Percentiles rank a stretch among this genome's conserved stretches.
These are phyloP conservation scores for Parascedosporium putredinis DNA, from an alignment of 2,329 filamentous ascomycete genomes.

Conservation along the genomic window DNA sequence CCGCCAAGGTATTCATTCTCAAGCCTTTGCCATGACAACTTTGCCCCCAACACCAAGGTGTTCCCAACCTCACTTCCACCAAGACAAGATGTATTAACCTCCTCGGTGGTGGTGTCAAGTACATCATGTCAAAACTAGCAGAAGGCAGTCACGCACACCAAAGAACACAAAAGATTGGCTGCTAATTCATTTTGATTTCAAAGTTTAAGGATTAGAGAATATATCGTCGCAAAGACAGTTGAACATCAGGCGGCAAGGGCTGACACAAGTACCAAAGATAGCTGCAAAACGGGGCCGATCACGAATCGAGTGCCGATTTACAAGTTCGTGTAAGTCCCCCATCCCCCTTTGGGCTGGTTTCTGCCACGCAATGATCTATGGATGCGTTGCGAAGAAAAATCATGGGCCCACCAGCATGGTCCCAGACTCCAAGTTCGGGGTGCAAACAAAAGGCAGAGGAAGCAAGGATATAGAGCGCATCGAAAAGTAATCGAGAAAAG, in stretches of 20 bases:
- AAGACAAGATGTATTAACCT: no score
- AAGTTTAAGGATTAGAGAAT: not conserved
- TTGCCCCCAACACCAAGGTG: no score
- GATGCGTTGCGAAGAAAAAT: not conserved
- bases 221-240: not conserved
- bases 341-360: conserved; percentile 4
- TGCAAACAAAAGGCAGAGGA: not conserved
- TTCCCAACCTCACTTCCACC: no score
- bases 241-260: not conserved
- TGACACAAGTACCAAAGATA: not conserved
- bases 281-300: not conserved
- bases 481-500: no score
- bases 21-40: no score
- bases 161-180: no score
- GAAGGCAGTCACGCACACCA: no score
- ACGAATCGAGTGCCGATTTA: not conserved
- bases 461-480: no score
- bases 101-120: no score
- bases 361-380: not conserved
- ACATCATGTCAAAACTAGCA: no score
- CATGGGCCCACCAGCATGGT: not conserved
- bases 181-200: not conserved
- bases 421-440: not conserved
- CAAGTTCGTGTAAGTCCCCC: conserved; percentile 3
- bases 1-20: no score